Evolutionary conservation across 2,329 filamentous ascomycete genomes (phyloP).

Genomic region (Corinectria fuckeliana): DNA sequence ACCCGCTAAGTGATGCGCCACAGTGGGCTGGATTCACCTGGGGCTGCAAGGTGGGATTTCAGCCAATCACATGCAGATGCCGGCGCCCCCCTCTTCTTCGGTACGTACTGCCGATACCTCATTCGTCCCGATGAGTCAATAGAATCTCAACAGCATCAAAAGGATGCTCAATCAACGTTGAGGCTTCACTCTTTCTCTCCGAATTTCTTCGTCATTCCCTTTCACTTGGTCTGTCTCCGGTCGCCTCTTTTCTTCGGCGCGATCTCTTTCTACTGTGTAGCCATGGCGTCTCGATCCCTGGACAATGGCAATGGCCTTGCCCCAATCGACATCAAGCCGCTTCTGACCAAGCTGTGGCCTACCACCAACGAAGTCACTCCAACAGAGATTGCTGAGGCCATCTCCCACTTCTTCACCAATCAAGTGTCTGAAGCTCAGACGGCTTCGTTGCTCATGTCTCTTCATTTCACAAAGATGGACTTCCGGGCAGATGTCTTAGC

Average conservation of each 20-base stretch:
- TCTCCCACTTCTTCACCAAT: conserved; percentile 91
- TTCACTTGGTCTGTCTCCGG: neutral
- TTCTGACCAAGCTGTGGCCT: conserved; percentile 77
- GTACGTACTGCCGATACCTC: conserved; percentile 25
- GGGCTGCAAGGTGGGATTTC: neutral
- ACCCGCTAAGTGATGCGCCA: conserved; percentile 7
- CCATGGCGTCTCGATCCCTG: conserved; percentile 42
- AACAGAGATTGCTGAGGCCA: conserved; percentile 85
- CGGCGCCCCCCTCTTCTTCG: conserved; percentile 26
- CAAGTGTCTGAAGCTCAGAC: conserved; percentile 87
- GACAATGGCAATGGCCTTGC: conserved; percentile 38
- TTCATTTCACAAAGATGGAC: conserved; percentile 91
- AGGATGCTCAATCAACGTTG: conserved; percentile 21
- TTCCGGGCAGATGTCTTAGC: conserved; percentile 84
- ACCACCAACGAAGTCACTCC: conserved; percentile 65
- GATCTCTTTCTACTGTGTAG: neutral
- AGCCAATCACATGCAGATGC: conserved; percentile 31
- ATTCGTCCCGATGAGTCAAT: conserved; percentile 32
- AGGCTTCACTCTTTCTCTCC: conserved; percentile 7
- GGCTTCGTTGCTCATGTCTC: conserved; percentile 83
- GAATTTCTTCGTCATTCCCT: neutral
- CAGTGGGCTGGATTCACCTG: neutral
- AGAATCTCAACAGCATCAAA: conserved; percentile 27
- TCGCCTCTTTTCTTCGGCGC: neutral
- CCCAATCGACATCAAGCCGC: conserved; percentile 68